Percentiles rank a stretch among this genome's conserved stretches.
Evolutionary conservation across 2,329 filamentous ascomycete genomes (phyloP).

Genomic region (Cladosporium colombiae): DNA sequence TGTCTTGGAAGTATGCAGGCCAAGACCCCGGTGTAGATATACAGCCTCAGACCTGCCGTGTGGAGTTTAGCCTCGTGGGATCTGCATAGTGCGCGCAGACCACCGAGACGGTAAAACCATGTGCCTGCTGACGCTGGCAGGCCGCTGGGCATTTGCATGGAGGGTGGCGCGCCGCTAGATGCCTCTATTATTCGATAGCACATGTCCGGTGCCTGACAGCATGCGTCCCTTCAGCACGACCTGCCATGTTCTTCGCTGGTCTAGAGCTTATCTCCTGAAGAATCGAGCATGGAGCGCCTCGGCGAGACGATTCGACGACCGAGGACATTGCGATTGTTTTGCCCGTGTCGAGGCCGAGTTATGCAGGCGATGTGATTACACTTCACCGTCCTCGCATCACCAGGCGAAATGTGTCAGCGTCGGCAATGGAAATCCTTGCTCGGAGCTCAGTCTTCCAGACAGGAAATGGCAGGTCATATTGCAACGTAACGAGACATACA

Average conservation of each 20-base stretch:
- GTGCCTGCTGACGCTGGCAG: constrained; percentile 6
- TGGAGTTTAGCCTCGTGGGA: constrained; percentile 5
- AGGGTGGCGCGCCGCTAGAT: constrained; percentile 13
- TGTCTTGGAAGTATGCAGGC: constrained; percentile 8
- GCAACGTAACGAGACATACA: neutral
- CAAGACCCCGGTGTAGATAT: constrained; percentile 17
- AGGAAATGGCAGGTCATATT: neutral
- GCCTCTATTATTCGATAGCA: constrained; percentile 12
- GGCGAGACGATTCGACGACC: neutral
- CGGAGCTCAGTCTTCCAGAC: neutral
- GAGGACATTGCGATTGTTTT: neutral
- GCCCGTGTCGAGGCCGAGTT: neutral
- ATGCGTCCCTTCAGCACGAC: neutral
- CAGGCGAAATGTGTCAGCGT: neutral
- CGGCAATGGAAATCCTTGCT: neutral
- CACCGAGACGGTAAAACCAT: neutral
- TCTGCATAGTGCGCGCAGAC: constrained; percentile 3
- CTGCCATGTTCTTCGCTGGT: neutral
- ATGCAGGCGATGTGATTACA: neutral
- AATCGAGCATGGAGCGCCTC: neutral
- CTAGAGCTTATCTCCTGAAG: constrained; percentile 8
- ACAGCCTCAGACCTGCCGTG: constrained; percentile 9
- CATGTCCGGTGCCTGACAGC: neutral
- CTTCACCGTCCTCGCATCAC: neutral
- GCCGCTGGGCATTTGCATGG: neutral